Evolutionary conservation across 306 rosid genomes (phyloP), one percentile per base, ranked within the genome.

Genomic region (Quercus alba): DNA sequence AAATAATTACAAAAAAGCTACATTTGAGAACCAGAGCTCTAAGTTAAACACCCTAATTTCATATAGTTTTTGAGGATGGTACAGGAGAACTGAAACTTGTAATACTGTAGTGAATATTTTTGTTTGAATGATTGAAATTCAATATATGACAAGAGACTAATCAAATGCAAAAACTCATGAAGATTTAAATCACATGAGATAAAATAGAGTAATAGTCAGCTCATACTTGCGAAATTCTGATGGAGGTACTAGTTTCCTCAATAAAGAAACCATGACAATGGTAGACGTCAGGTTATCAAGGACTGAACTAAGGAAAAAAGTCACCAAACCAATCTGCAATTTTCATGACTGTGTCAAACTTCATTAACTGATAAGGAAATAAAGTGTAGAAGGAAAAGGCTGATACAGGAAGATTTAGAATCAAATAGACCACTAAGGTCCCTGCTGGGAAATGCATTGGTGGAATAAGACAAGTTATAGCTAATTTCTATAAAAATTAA

Each of bases 201-300:
- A 33, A 76, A 56, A 26, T n/a, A 15, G 46, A 12, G n/a, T 59
- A 19, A 38, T 21, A 38, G 51, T 49, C 26, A 18, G 19, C 11
- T 57, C 92, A 56, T 93, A 93, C 99, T 90, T 95, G 78, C 96
- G 94, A 70, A 90, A 95, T 78, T 95, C 99, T 46, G 98, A 90
- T 26, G 90, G 97, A 83, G 98, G 98, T 81, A 90, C 93, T 75
- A 95, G 87, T 81, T 95, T 95, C 81, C 94, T 88, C 87, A 95
- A 85, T 70, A 95, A 81, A 79, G 97, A 95, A 80, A 95, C 95
- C 99, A 95, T 95, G 86, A 93, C 85, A 71, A 95, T 95, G 72
- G 99, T 95, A 55, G 99, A 90, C 25, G 99, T 95, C 84, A 95
- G 88, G 89, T 95, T 95, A 91, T 95, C 97, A 14, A 95, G 90